phyloP scores from a whole-genome alignment of 2,329 filamentous ascomycete species.

The Biscogniauxia mediterranea region DNA sequence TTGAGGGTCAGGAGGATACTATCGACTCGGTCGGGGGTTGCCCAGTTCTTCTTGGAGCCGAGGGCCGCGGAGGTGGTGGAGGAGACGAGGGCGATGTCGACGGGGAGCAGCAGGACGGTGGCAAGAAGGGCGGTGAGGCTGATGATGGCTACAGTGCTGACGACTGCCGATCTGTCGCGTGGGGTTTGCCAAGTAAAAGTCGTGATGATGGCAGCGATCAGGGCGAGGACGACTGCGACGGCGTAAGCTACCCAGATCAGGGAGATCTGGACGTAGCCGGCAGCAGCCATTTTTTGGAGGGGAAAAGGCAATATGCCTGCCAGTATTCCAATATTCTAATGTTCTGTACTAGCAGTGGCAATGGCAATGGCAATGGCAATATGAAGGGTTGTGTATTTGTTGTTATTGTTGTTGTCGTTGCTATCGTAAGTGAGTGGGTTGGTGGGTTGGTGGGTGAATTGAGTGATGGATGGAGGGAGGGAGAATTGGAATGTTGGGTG shows the following conservation, averaged over 20 bases:
- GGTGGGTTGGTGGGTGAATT: no score
- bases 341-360: no score
- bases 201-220: constrained; percentile 77
- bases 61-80: constrained; percentile 74
- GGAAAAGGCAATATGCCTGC: no score
- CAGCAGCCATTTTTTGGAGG: constrained; percentile 30
- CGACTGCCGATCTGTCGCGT: constrained; percentile 76
- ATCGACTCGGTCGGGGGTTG: constrained; percentile 75
- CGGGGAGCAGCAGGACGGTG: constrained; percentile 86
- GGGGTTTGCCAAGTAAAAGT: constrained; percentile 90
- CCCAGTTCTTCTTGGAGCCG: constrained; percentile 92
- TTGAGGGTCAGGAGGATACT: constrained; percentile 78
- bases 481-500: background rate
- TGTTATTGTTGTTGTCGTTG: no score
- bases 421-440: background rate
- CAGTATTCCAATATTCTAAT: no score
- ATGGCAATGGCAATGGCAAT: no score
- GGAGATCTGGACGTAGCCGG: constrained; percentile 74
- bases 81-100: constrained; percentile 92
- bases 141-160: constrained; percentile 82
- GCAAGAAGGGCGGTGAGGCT: constrained; percentile 85
- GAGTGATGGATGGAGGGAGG: background rate
- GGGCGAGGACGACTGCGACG: constrained; percentile 72
- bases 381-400: background rate
- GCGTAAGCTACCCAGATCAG: constrained; percentile 96